Conservation (phyloP, 805 yeast genomes). For the Yamadazyma sp. region DNA sequence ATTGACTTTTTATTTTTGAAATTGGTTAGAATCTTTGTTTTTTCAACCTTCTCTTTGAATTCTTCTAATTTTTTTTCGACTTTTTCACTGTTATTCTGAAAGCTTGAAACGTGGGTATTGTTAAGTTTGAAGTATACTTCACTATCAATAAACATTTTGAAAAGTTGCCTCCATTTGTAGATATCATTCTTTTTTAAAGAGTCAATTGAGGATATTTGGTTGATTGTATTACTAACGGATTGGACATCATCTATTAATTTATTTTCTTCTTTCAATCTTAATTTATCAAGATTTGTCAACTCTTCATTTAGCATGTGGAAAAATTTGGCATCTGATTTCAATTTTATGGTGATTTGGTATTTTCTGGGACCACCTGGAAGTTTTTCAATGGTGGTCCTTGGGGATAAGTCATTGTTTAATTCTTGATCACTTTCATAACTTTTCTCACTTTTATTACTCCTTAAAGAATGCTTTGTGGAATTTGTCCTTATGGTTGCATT, state of each 20-base stretch:
- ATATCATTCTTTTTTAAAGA: conserved; percentile 46
- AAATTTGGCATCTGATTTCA: conserved; percentile 57
- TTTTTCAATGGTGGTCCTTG: conserved; percentile 5
- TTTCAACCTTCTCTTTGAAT: conserved; percentile 40
- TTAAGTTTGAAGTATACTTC: conserved; percentile 59
- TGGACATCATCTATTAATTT: conserved; percentile 43
- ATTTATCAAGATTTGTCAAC: conserved; percentile 44
- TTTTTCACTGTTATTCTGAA: conserved; percentile 45
- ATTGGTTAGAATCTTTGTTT: conserved; percentile 30
- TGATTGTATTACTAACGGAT: conserved; percentile 36
- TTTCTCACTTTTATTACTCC: conserved; percentile 1
- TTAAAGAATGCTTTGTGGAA: conserved; percentile 4
- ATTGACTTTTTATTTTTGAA: conserved; percentile 48
- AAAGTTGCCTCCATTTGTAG: conserved; percentile 68
- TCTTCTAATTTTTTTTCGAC: conserved; percentile 42
- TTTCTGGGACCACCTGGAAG: conserved; percentile 6
- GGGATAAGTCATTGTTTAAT: background rate
- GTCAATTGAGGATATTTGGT: conserved; percentile 33
- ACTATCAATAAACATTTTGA: conserved; percentile 60
- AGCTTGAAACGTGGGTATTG: conserved; percentile 38
- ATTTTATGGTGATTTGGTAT: conserved; percentile 37
- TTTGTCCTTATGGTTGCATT: background rate
- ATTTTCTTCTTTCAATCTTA: conserved; percentile 41
- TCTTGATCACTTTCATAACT: background rate
- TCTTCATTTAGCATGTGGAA: conserved; percentile 58